Conservation (phyloP, 202 grass and related monocot species). For the Brachypodium distachyon region DNA sequence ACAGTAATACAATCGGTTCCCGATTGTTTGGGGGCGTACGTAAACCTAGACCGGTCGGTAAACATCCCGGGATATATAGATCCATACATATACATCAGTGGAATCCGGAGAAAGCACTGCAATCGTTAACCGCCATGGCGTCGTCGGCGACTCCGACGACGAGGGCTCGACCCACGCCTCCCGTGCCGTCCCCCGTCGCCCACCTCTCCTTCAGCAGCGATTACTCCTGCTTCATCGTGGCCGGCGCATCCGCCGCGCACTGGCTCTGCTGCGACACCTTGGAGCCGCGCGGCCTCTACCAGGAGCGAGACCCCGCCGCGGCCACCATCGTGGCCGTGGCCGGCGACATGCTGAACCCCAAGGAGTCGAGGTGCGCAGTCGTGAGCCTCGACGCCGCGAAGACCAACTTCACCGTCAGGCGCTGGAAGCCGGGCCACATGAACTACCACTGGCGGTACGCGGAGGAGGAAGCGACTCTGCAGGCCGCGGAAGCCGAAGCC, state of each 20-base stretch:
- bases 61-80: too few species aligned
- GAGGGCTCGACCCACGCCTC: background rate
- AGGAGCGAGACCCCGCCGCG: background rate
- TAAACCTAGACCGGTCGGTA: too few species aligned
- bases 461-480: conserved; percentile 10
- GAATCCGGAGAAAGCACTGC: too few species aligned
- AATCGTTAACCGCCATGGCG: too few species aligned
- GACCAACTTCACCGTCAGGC: background rate
- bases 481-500: background rate
- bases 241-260: conserved; percentile 20
- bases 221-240: conserved; percentile 31
- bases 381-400: background rate
- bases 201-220: conserved; percentile 52
- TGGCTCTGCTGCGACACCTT: conserved; percentile 50
- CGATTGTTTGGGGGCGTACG: too few species aligned
- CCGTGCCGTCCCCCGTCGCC: background rate
- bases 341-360: conserved; percentile 9
- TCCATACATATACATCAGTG: too few species aligned
- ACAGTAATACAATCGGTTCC: too few species aligned
- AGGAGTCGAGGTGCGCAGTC: background rate
- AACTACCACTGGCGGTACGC: conserved; percentile 24
- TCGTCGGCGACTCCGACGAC: background rate
- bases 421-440: conserved; percentile 19
- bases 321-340: conserved; percentile 6
- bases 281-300: conserved; percentile 29